Evolutionary conservation across 2,329 filamentous ascomycete genomes (phyloP), one percentile per base, ranked within the genome.

Genomic region (Alternaria hordeiaustralica): DNA sequence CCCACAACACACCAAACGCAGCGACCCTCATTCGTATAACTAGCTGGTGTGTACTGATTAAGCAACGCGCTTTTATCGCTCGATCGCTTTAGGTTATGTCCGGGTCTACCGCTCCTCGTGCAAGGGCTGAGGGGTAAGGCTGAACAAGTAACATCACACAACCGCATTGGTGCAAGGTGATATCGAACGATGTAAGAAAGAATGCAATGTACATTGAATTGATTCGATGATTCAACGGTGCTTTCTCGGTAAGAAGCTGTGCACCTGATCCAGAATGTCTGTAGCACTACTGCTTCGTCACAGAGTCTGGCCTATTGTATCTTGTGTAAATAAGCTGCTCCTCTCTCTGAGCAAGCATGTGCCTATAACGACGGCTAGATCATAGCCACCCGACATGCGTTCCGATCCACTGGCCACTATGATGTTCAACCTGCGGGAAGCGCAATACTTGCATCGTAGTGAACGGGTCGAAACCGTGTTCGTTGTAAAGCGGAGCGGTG

Each of bases 81-180:
- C 8, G 30, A 23, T 33, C 20, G 15, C 21, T 20, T 11, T 23
- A 15, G 8, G n/a, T n/a, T 53, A 15, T 46, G 21, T 41, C 43
- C 45, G 30, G 23, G 13, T 28, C 63, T 36, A 63, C 45, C 43
- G 60, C 58, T 54, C 36, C 51, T 62, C 60, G 8, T 56, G 28
- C 11, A 47, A 54, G 25, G 44, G 49, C 58, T 60, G 53, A 61
- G 46, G 33, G 28, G 12, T 18, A 57, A 44, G 55, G 60, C 50
- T 61, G 28, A 33, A 26, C 11, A 46, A 54, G 60, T 28, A 58
- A 61, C 58, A 63, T 68, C 51, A 45, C 36, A 64, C 65, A 45
- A 33, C 54, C 21, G 44, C 33, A 60, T 20, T 45, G 18, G 36
- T 59, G 20, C 26, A 58, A n/a, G 49, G 49, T 36, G 13, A 50